Evolutionary conservation across 352 stramenopile genomes (phyloP).

Genomic region (Globisporangium parvum): DNA sequence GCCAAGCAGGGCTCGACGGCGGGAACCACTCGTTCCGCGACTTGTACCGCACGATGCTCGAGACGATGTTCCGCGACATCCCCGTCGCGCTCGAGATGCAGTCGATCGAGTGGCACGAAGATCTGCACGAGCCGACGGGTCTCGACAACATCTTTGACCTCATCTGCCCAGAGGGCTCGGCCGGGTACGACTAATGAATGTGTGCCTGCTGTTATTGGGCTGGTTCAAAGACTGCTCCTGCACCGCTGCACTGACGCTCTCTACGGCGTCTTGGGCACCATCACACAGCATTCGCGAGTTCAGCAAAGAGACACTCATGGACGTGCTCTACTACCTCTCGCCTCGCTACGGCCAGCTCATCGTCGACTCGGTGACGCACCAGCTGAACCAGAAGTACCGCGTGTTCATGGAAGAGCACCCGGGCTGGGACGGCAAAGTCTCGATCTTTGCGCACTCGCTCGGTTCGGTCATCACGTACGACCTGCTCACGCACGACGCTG

Average conservation of each 20-base stretch:
- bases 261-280: neutral
- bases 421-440: conserved; percentile 83
- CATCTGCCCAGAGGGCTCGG: conserved; percentile 71
- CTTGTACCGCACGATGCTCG: conserved; percentile 65
- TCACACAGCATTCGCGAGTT: conserved; percentile 81
- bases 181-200: conserved; percentile 30
- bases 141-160: conserved; percentile 82
- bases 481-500: conserved; percentile 77
- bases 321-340: conserved; percentile 92
- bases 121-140: conserved; percentile 79
- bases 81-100: conserved; percentile 82
- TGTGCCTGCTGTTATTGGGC: neutral
- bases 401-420: conserved; percentile 88
- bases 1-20: conserved; percentile 58
- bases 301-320: conserved; percentile 93
- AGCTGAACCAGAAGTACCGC: conserved; percentile 87
- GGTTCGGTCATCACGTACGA: conserved; percentile 91
- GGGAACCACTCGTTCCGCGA: conserved; percentile 78
- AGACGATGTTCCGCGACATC: conserved; percentile 79
- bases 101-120: conserved; percentile 89
- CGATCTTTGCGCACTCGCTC: conserved; percentile 88
- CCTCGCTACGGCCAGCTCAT: conserved; percentile 89
- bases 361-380: conserved; percentile 84
- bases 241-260: neutral
- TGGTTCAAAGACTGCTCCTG: neutral